These are phyloP conservation scores for Mycocentrospora acerina DNA, from an alignment of 2,329 filamentous ascomycete genomes.

Conservation along the genomic window DNA sequence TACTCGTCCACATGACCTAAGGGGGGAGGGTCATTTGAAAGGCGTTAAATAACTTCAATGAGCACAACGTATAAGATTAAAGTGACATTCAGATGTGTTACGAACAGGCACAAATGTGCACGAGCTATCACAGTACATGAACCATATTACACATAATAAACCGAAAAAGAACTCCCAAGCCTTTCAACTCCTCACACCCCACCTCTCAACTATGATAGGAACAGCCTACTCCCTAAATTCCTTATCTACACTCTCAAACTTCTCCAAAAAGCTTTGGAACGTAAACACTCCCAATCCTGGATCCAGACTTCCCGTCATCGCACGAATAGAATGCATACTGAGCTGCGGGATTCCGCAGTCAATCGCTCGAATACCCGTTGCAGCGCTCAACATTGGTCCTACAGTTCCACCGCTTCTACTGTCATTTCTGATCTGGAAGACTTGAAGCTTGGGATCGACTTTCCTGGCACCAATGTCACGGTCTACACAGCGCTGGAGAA, in stretches of 20 bases:
- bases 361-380: conserved; percentile 77
- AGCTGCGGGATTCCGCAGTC: conserved; percentile 90
- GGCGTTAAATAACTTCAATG: no score
- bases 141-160: no score
- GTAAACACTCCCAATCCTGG: conserved; percentile 84
- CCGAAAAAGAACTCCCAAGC: no score
- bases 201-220: no score
- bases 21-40: no score
- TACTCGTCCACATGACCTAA: no score
- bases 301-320: conserved; percentile 82
- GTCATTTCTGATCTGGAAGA: conserved; percentile 96
- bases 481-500: conserved; percentile 77
- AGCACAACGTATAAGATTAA: no score
- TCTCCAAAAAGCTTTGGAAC: conserved; percentile 86
- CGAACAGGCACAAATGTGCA: no score
- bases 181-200: no score
- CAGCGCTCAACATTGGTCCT: conserved; percentile 82
- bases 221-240: conserved; percentile 61
- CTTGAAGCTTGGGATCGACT: conserved; percentile 66
- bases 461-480: conserved; percentile 48
- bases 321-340: conserved; percentile 91
- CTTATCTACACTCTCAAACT: conserved; percentile 79
- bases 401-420: conserved; percentile 87
- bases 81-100: no score
- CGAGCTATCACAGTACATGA: no score